Percentiles rank a stretch among this genome's conserved stretches.
Conservation (phyloP, 2,329 filamentous ascomycete genomes). For the Venturia nashicola region DNA sequence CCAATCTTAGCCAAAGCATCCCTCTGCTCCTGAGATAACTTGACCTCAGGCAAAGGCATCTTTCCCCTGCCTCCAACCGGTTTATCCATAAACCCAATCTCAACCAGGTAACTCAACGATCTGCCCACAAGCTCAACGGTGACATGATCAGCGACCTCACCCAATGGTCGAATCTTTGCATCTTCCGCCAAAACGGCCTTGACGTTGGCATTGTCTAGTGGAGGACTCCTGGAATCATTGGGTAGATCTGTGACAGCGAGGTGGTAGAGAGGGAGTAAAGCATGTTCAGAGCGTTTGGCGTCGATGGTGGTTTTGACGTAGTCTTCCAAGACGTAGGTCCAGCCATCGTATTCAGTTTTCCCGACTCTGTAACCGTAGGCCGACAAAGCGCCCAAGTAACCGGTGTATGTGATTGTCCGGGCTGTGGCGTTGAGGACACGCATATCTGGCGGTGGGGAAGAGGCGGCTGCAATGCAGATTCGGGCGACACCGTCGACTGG, state of each 20-base stretch:
- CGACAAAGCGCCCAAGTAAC: slow-evolving; percentile 60
- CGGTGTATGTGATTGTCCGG: slow-evolving; percentile 64
- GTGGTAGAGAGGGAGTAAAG: slow-evolving; percentile 58
- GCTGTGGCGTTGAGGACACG: slow-evolving; percentile 66
- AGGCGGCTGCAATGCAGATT: slow-evolving; percentile 63
- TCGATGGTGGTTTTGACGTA: slow-evolving; percentile 48
- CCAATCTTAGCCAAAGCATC: slow-evolving; percentile 40
- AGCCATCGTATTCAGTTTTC: slow-evolving; percentile 53
- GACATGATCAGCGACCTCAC: slow-evolving; percentile 34
- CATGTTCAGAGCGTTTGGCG: slow-evolving; percentile 49
- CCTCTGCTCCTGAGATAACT: slow-evolving; percentile 34
- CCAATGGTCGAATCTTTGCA: slow-evolving; percentile 34
- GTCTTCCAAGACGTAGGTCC: slow-evolving; percentile 54
- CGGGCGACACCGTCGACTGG: slow-evolving; percentile 74
- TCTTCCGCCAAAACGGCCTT: slow-evolving; percentile 52
- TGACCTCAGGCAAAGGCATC: slow-evolving; percentile 29
- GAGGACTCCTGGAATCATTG: slow-evolving; percentile 55
- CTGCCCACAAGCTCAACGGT: slow-evolving; percentile 48
- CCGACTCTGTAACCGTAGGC: slow-evolving; percentile 62
- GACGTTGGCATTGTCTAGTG: slow-evolving; percentile 63
- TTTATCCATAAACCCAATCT: slow-evolving; percentile 47
- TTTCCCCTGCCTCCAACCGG: slow-evolving; percentile 26
- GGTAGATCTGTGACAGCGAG: slow-evolving; percentile 62
- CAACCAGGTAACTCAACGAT: slow-evolving; percentile 51
- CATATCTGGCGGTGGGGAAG: slow-evolving; percentile 46